Evolutionary conservation across 768 basidiomycete species (phyloP), one percentile per base, ranked within the genome.

Genomic region (Clavulina sp.): DNA sequence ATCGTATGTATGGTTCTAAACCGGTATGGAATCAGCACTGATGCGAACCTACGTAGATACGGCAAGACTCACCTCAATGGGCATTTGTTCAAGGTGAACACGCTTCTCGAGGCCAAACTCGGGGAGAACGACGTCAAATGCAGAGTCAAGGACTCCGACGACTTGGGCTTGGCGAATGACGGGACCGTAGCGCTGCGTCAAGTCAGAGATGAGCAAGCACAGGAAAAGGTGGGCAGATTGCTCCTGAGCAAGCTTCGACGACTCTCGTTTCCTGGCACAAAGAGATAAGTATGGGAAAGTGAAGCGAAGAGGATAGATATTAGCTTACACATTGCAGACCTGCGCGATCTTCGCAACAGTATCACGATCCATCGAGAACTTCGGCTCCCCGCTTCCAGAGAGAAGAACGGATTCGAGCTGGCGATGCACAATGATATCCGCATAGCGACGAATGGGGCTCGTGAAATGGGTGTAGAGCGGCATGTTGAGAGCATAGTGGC

Each of bases 91-190:
- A 38, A 92, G 87, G 60, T 97, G 95, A 2, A 97, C 92, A 33
- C 95, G 77, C 71, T 99, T 99, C 70, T 99, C 95, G 58, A 99
- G 96, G 30, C 93, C 88, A 62, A 97, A 97, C 64, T 97, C 95
- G 38, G 88, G 84, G 9, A 97, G 79, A 30, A 93, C 69, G 28
- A 99, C 93, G 61, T 99, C 95, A 60, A 96, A 97, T 1, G 95
- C 95, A 49, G 88, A 84, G 61, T 99, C 95, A n/a, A 96, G 74
- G 30, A 99, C 93, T 54, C 84, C 83, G 41, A 92, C 83, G 54
- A 99, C 93, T 59, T 79, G 82, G n/a, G 89, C 95, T 63, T 86
- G 82, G 55, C 95, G 84, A 54, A 96, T 69, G 53, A 99, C 95
- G 38, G 95, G 89, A 5, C 95, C 95, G 64, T 91, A 95, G 47